Evolutionary conservation across 139 green algal genomes (phyloP).

Genomic region (Picochlorum sp.): DNA sequence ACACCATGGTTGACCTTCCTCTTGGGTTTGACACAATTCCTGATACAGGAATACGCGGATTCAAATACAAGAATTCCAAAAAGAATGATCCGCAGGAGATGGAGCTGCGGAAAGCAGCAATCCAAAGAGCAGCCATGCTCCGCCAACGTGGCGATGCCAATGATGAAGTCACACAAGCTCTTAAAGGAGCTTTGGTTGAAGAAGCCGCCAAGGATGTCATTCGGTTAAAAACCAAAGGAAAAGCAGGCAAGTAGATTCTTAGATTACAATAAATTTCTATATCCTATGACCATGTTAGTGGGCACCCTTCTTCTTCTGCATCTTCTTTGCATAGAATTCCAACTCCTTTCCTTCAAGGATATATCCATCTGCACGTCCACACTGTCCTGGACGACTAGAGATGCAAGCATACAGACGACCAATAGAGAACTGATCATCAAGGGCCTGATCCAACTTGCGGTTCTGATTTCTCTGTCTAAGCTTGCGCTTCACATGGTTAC

Average conservation of each 20-base stretch:
- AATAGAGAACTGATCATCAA: conserved; percentile 89
- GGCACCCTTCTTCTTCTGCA: conserved; percentile 68
- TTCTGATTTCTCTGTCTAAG: conserved; percentile 59
- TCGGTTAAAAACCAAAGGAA: neutral
- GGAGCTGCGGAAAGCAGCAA: neutral
- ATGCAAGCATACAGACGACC: conserved; percentile 72
- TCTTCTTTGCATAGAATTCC: conserved; percentile 83
- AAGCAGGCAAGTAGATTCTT: neutral
- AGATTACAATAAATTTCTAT: too few relatives aligned
- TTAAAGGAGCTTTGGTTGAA: conserved; percentile 8
- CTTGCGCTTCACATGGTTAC: conserved; percentile 81
- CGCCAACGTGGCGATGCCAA: neutral
- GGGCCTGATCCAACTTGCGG: conserved; percentile 47
- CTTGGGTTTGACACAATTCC: conserved; percentile 5
- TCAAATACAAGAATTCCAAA: neutral
- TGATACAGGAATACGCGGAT: neutral
- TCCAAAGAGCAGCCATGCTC: conserved; percentile 1
- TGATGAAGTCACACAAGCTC: conserved; percentile 5
- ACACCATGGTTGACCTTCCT: conserved; percentile 2
- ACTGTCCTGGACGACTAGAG: conserved; percentile 52
- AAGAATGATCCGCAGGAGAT: neutral
- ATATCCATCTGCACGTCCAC: conserved; percentile 63
- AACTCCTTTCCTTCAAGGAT: conserved; percentile 91
- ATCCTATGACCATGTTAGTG: too few relatives aligned
- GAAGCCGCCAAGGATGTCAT: conserved; percentile 5